Conservation (phyloP, 2,329 filamentous ascomycete genomes). For the Magnaporthiopsis rhizophila region DNA sequence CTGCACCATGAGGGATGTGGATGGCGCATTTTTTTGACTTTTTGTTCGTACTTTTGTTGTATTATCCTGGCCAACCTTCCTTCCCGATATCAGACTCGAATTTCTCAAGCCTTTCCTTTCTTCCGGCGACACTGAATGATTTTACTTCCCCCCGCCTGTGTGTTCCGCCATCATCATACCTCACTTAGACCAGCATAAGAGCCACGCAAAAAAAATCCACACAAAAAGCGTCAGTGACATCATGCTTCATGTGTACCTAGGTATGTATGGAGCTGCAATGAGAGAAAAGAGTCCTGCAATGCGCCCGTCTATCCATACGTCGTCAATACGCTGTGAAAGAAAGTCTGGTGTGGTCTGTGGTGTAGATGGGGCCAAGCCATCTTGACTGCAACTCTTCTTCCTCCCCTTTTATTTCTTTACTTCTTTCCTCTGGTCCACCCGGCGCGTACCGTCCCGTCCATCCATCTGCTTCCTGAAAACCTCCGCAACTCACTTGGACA, state of each 20-base stretch:
- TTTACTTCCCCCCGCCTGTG: too few relatives aligned
- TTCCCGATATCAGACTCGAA: too few relatives aligned
- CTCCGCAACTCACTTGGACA: background rate
- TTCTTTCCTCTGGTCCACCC: background rate
- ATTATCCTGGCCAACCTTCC: background rate
- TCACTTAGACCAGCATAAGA: too few relatives aligned
- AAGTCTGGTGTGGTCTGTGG: background rate
- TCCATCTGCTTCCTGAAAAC: background rate
- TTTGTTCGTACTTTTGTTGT: background rate
- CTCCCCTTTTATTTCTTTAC: background rate
- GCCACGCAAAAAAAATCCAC: too few relatives aligned
- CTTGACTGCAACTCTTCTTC: background rate
- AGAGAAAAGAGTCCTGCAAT: background rate
- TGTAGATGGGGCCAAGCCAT: background rate
- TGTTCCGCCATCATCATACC: too few relatives aligned
- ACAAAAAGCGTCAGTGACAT: background rate
- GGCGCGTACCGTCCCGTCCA: background rate
- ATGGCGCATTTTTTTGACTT: background rate
- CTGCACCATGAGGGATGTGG: too few relatives aligned
- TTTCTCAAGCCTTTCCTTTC: too few relatives aligned
- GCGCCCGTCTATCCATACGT: slow-evolving; percentile 1
- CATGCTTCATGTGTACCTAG: background rate
- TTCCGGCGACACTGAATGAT: too few relatives aligned
- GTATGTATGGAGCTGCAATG: background rate
- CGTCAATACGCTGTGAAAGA: background rate